Evolutionary conservation across 1,284 basidiomycete genomes (phyloP), one percentile per base, ranked within the genome.

Genomic region (Inonotus obliquus): DNA sequence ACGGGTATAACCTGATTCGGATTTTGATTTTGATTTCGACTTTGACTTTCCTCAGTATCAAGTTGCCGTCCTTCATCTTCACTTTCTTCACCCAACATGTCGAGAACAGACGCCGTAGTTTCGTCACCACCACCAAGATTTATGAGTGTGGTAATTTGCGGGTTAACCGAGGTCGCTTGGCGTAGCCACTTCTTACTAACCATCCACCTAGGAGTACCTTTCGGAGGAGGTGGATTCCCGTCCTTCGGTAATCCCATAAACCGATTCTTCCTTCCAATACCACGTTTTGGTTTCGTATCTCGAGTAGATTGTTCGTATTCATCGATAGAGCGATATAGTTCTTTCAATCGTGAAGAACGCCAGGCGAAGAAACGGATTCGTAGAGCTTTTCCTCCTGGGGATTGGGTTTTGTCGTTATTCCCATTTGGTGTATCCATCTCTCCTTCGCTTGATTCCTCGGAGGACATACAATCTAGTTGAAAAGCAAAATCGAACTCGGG

Each of bases 381-480:
- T 19, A 64, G 53, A 38, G 60, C n/a, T 23, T 39, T 54, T 4
- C 25, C 14, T 4, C 25, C 14, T 10, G 21, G 10, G 21, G 27
- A 32, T 27, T n/a, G n/a, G n/a, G n/a, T n/a, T n/a, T n/a, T n/a
- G n/a, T n/a, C n/a, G n/a, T 23, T 23, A 10, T 54, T 39, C 3
- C 35, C 61, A 54, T 77, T 76, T 4, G 81, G 80, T 1, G 69
- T 73, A 52, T 85, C 84, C 57, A 81, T 81, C 41, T 81, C 74
- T 25, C 73, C 71, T 53, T 85, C 86, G 61, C 83, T 81, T 14
- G 88, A 90, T 69, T 90, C 87, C 65, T 90, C 87, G 32, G 85
- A 87, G 17, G 88, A 90, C 84, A 91, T 89, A 70, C 87, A 91
- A 52, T 89, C 89, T 17, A 82, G 65, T 62, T 86, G 83, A 58